phyloP scores from a whole-genome alignment of 2,329 filamentous ascomycete genomes.

The Chaetomiaceae sp. region DNA sequence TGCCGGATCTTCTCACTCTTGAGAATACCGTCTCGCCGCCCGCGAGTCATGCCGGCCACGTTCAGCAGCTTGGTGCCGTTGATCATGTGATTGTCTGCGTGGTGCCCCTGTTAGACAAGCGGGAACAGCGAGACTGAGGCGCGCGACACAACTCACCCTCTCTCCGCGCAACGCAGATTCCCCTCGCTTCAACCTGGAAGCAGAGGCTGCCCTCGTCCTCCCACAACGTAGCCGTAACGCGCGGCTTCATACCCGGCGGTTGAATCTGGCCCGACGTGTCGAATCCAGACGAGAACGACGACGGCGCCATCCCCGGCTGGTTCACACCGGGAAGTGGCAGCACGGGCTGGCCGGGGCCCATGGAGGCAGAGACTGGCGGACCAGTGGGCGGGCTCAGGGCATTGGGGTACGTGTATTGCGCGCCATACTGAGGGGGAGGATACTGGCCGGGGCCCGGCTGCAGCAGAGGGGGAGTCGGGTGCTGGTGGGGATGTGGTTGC shows the following conservation, averaged over 20 bases:
- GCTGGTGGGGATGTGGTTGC: slow-evolving; percentile 34
- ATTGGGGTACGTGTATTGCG: slow-evolving; percentile 67
- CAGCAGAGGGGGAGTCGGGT: slow-evolving; percentile 57
- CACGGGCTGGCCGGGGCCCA: slow-evolving; percentile 57
- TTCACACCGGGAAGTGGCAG: slow-evolving; percentile 62
- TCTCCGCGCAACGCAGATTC: slow-evolving; percentile 88
- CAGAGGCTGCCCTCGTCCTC: slow-evolving; percentile 97
- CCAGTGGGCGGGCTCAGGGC: slow-evolving; percentile 70
- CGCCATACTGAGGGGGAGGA: slow-evolving; percentile 55
- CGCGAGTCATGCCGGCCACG: slow-evolving; percentile 95
- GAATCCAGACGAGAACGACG: slow-evolving; percentile 51
- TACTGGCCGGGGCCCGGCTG: slow-evolving; percentile 69
- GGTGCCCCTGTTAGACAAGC: not conserved
- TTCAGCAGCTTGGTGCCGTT: slow-evolving; percentile 97
- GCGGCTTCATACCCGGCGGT: slow-evolving; percentile 89
- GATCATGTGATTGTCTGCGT: slow-evolving; percentile 95
- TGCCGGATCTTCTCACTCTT: slow-evolving; percentile 97
- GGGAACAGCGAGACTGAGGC: not conserved
- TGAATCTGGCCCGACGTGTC: slow-evolving; percentile 90
- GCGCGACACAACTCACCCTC: slow-evolving; percentile 59
- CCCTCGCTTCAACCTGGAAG: slow-evolving; percentile 94
- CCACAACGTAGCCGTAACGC: slow-evolving; percentile 94
- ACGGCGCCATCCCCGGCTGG: slow-evolving; percentile 43
- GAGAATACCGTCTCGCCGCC: slow-evolving; percentile 87
- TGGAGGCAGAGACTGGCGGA: slow-evolving; percentile 62